Base-by-base conservation (phyloP, 768 basidiomycete genomes). In the Agrocybe praecox region DNA sequence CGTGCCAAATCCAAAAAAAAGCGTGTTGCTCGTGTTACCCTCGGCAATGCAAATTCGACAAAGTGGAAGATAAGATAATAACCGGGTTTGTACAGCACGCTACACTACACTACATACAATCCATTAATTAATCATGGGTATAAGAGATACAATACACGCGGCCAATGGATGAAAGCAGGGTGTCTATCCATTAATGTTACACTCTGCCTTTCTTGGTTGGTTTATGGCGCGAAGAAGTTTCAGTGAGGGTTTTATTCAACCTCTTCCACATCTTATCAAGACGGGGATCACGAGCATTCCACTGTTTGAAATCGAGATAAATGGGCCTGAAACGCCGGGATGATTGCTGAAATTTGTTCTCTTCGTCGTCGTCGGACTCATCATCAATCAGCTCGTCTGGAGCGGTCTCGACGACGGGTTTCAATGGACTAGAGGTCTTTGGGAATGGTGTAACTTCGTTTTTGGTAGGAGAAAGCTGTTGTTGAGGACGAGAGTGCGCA, bases 301-400 rank as follows among this genome's bases (percentile, higher is more conserved):
- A 84, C 46, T 83, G 80, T 49, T 72, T 63, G n/a, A 77, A 75
- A 58, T 81, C 81, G 2, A 75, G 68, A 66, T 82, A 83, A 14
- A 82, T 72, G 8, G 81, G 76, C 10, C 78, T 72, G 61, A 81
- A 83, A 8, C 80, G 77, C 6, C 75, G 72, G 26, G 67, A 68
- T n/a, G 63, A 58, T 9, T 46, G 49, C 1, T 57, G 50, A 2
- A 65, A 65, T 42, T 59, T 70, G 29, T 46, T 66, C 52, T 61
- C 64, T 33, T 58, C 61, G 24, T 70, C 73, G 21, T 68, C 55
- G 18, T 67, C 61, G 23, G 62, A 55, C 19, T 62, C 59, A n/a
- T 50, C 51, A 43, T 60, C 61, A 19, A 45, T 26, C 9, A 32
- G 23, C 45, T 40, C 40, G 42, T 24, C 54, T 51, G 60, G 50